Conservation (phyloP, 208 protist genomes). For the Acanthamoeba castellanii region DNA sequence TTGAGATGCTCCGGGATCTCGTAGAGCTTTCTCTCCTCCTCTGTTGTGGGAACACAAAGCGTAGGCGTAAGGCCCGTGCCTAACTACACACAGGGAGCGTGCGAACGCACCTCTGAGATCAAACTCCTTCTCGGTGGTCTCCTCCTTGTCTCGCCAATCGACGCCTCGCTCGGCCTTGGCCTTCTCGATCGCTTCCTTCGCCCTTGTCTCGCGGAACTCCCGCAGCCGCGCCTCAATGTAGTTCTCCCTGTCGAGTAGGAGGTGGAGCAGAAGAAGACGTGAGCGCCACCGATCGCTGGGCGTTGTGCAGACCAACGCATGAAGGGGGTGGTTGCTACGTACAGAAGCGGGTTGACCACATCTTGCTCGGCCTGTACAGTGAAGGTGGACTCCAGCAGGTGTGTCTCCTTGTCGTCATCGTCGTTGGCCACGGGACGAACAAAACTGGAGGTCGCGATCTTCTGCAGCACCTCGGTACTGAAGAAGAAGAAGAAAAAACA, state of each 20-base stretch:
- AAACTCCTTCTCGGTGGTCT: neutral
- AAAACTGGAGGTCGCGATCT: neutral
- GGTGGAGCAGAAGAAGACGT: no score
- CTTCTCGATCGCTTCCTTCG: conserved; percentile 15
- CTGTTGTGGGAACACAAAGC: neutral
- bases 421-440: neutral
- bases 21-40: conserved; percentile 22
- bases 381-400: conserved; percentile 38
- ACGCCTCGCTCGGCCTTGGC: neutral
- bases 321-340: neutral
- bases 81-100: neutral
- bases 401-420: neutral
- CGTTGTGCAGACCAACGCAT: neutral
- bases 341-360: conserved; percentile 6
- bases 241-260: neutral
- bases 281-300: neutral
- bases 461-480: neutral
- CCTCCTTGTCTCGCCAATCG: neutral
- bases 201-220: neutral
- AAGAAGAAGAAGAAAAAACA: neutral
- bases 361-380: conserved; percentile 10
- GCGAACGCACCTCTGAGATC: neutral
- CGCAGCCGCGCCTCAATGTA: conserved; percentile 27
- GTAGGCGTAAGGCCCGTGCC: neutral
- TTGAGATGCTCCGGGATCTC: conserved; percentile 34